Evolutionary conservation across 495 filamentous ascomycete species (phyloP), one percentile per base, ranked within the genome.

Genomic region (Cercophora samala): DNA sequence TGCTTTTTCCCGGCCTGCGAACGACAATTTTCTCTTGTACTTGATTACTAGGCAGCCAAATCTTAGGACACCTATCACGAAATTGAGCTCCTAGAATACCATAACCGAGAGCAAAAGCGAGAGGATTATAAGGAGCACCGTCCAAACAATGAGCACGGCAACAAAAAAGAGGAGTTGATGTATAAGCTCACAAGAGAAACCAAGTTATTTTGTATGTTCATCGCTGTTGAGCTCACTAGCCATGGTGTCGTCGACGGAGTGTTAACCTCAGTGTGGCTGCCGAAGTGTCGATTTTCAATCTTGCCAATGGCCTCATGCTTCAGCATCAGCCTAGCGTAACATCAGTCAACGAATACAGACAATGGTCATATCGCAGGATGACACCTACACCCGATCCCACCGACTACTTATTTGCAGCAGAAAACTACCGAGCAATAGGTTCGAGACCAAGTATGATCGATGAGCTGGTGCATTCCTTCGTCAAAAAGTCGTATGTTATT

Each of bases 281-380:
- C n/a, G n/a, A n/a, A 55, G 53, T 55, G 21, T n/a, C 53, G 17
- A 55, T 55, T 22, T 55, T 55, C 53, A 55, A 22, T 13, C 53
- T 55, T 22, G 53, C 53, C 53, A 55, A 55, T n/a, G 53, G 21
- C 53, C 18, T 55, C 17, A 55, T 55, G 53, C 21, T 22, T 15
- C 53, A 55, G 21, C 53, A 55, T 13, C 21, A 18, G 5, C 53
- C 53, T 18, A 18, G 21, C 53, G 5, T 13, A 3, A 22, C 17
- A 55, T 55, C 17, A 18, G 13, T 55, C 53, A 55, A 55, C 53
- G 53, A 55, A 18, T 22, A 55, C 53, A n/a, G 21, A 18, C 18
- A 55, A 55, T 55, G 53, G 53, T 3, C 53, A 18, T 15, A 55
- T 22, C 18, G 5, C 53, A 22, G 21, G 18, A 3, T n/a, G 5